These are phyloP conservation scores for Effrenium voratum DNA, from an alignment of 73 alveolate genomes.

Conservation along the genomic window DNA sequence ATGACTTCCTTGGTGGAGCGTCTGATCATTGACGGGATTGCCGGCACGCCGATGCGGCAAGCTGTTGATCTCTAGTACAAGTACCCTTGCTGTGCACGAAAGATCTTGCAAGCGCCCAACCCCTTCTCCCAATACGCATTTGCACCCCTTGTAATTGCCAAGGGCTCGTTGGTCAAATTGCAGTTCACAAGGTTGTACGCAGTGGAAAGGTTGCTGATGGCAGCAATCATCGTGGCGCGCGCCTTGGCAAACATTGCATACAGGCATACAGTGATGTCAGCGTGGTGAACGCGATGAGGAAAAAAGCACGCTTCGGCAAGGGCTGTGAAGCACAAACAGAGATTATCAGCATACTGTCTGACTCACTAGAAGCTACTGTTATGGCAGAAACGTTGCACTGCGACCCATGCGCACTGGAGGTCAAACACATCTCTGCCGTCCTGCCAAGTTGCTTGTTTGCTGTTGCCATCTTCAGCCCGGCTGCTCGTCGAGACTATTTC, in stretches of 20 bases:
- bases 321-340: neutral
- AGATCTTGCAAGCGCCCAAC: neutral
- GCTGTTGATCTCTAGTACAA: neutral
- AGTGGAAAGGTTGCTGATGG: slow-evolving; percentile 83
- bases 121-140: too few relatives aligned
- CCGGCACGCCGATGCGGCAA: neutral
- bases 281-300: too few relatives aligned
- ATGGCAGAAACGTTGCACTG: too few relatives aligned
- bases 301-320: too few relatives aligned
- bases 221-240: slow-evolving; percentile 83
- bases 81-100: neutral
- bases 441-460: slow-evolving; percentile 19
- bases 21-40: too few relatives aligned
- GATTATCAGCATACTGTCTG: neutral
- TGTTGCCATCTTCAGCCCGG: neutral
- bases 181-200: slow-evolving; percentile 80
- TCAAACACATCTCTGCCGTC: neutral
- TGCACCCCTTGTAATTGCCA: neutral
- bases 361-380: too few relatives aligned
- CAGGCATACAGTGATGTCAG: too few relatives aligned
- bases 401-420: neutral
- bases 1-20: slow-evolving; percentile 40
- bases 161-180: slow-evolving; percentile 40
- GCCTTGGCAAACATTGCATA: neutral
- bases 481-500: neutral